phyloP scores from a whole-genome alignment of 2,329 filamentous ascomycete species.

The Elsinoe batatas region DNA sequence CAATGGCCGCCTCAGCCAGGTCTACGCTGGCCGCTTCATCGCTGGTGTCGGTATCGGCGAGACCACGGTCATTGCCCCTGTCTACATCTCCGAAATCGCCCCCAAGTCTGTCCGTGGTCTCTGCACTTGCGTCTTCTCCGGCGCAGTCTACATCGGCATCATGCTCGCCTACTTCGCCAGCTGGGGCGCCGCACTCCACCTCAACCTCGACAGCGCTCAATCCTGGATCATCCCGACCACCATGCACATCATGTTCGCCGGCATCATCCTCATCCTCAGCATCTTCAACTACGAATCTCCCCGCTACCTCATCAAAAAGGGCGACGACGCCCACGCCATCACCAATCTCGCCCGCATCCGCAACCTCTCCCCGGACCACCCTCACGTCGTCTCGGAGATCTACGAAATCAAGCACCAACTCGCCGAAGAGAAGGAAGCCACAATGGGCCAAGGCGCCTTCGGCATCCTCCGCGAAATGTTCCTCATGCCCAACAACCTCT shows the following conservation, averaged over 20 bases:
- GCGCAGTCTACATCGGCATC: slow-evolving; percentile 65
- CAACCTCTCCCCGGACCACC: slow-evolving; percentile 54
- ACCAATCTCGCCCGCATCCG: slow-evolving; percentile 47
- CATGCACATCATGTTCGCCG: slow-evolving; percentile 66
- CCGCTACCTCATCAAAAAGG: slow-evolving; percentile 55
- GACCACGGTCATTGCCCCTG: slow-evolving; percentile 31
- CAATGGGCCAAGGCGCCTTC: slow-evolving; percentile 49
- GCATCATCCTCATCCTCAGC: slow-evolving; percentile 58
- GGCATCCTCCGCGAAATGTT: slow-evolving; percentile 61
- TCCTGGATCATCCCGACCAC: slow-evolving; percentile 57
- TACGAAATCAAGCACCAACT: slow-evolving; percentile 52
- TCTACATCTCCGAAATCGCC: slow-evolving; percentile 51
- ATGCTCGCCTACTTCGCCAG: slow-evolving; percentile 67
- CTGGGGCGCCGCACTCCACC: slow-evolving; percentile 41
- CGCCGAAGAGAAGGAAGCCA: slow-evolving; percentile 60
- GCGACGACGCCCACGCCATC: slow-evolving; percentile 55
- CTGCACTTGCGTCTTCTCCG: slow-evolving; percentile 59
- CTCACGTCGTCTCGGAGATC: slow-evolving; percentile 40
- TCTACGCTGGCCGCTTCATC: slow-evolving; percentile 57
- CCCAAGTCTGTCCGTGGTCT: slow-evolving; percentile 54
- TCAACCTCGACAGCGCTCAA: slow-evolving; percentile 29
- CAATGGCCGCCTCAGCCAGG: slow-evolving; percentile 27
- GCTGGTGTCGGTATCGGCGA: slow-evolving; percentile 44
- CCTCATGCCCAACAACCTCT: slow-evolving; percentile 56
- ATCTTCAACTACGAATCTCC: slow-evolving; percentile 54